Base-by-base conservation (phyloP, 768 basidiomycete species). In the Flagelloscypha sp. region DNA sequence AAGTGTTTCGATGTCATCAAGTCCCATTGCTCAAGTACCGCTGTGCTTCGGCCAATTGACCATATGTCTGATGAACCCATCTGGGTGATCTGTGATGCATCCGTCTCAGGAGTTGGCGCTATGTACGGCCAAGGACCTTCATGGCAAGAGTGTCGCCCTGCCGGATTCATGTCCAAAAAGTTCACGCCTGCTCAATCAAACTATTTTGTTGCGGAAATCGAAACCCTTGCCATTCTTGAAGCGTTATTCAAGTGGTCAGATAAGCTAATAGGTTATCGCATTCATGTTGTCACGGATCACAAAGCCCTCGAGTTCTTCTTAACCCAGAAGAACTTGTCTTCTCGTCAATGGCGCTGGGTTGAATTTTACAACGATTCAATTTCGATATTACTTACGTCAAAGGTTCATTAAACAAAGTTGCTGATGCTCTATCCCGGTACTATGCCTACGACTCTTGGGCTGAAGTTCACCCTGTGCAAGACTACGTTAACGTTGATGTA, bases 221-320 rank as follows among this genome's bases (percentile, higher is more conserved):
- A 54, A 30, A 46, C 38, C 10, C 36, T 55, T 2, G 50, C 50
- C 2, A 48, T 53, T 1, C 36, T 56, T 1, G 45, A 54, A 31
- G 48, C 48, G 0, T 31, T 61, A 2, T 17, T 50, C 3, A 57
- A 57, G 31, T 60, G 53, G 56, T 50, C 56, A 43, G 54, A 58
- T 23, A 56, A 57, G 21, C 42, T 58, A 0, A 30, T 61, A 0
- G 52, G 58, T 7, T 45, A 43, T 21, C 31, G 24, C 4, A 36
- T 61, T 34, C 54, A 47, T 17, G n/a, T 42, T 9, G 17, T 53
- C 15, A 47, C 49, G 0, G 50, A 51, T 30, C 50, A 52, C 27
- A 38, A 48, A 18, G 42, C 41, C 0, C 39, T 53, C 3, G 45
- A 49, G 23, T 55, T 54, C 45, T 58, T 61, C 27, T 41, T 47